Conservation (phyloP, 345 rosid species). For the Aquilaria sinensis region DNA sequence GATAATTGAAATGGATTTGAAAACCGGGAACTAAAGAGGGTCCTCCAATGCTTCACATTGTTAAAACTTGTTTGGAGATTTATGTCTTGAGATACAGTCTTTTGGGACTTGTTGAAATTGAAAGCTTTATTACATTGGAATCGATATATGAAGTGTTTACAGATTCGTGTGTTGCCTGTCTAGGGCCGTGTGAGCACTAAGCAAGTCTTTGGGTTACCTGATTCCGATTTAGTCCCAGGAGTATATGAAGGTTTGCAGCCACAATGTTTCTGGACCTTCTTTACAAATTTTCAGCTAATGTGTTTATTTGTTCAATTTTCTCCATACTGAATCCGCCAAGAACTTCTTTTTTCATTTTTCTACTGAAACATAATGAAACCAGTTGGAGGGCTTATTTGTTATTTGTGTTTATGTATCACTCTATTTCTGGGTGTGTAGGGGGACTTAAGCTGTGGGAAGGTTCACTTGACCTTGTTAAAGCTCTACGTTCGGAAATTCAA, state of each 20-base stretch:
- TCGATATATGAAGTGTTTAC: background rate
- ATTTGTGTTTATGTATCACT: background rate
- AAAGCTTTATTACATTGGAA: background rate
- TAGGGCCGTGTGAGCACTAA: slow-evolving; percentile 88
- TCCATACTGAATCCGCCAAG: background rate
- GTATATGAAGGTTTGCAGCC: slow-evolving; percentile 68
- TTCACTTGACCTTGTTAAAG: slow-evolving; percentile 81
- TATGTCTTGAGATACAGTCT: background rate
- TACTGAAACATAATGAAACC: too few species aligned
- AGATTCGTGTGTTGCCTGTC: slow-evolving; percentile 3
- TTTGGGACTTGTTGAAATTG: background rate
- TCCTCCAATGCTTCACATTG: too few species aligned
- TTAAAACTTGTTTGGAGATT: too few species aligned
- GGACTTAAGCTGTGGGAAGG: slow-evolving; percentile 99
- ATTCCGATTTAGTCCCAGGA: slow-evolving; percentile 91
- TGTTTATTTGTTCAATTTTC: background rate
- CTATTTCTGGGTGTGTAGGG: slow-evolving; percentile 31
- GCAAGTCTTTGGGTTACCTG: slow-evolving; percentile 77
- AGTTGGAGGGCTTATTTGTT: background rate
- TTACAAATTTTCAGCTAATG: background rate
- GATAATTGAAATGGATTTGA: too few species aligned
- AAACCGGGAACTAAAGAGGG: too few species aligned
- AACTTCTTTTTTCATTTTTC: background rate
- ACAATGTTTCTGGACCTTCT: background rate
- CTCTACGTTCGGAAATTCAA: slow-evolving; percentile 54